phyloP scores from a whole-genome alignment of 176 grass and related monocot species.

The Avena atlantica region DNA sequence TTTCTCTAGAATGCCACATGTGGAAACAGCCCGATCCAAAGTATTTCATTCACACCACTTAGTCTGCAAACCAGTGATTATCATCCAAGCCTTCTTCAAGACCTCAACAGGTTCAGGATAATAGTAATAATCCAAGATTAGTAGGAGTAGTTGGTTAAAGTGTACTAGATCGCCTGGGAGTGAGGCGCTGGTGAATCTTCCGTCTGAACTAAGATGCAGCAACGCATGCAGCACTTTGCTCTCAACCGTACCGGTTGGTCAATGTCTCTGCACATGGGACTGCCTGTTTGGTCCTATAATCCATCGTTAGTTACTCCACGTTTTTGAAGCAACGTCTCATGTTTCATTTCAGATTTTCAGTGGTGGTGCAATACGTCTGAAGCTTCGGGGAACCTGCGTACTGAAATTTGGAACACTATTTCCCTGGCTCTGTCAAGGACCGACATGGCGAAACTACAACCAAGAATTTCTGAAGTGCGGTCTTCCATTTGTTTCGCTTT shows the following conservation, averaged over 20 bases:
- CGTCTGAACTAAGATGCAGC: conserved; percentile 26
- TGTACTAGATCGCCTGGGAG: too few species aligned
- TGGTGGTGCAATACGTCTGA: not conserved
- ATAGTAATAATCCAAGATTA: not conserved
- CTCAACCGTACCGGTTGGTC: conserved; percentile 11
- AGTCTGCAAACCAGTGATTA: too few species aligned
- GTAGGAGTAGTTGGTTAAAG: not conserved
- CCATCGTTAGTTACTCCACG: not conserved
- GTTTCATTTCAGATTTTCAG: not conserved
- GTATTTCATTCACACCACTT: too few species aligned
- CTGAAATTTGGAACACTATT: not conserved
- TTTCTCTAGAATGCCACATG: too few species aligned
- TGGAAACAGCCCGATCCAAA: too few species aligned
- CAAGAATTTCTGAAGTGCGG: too few species aligned
- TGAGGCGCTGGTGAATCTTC: conserved; percentile 2
- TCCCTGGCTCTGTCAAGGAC: not conserved
- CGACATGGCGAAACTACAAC: too few species aligned
- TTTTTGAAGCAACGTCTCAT: not conserved
- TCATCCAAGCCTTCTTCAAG: too few species aligned
- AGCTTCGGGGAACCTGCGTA: not conserved
- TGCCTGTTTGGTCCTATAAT: not conserved
- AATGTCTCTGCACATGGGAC: conserved; percentile 42
- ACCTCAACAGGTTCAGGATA: too few species aligned
- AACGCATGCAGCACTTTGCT: conserved; percentile 19
- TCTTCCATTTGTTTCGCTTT: too few species aligned